These are phyloP conservation scores for Goffeauzyma gilvescens DNA, from an alignment of 768 basidiomycete species.

Conservation along the genomic window DNA sequence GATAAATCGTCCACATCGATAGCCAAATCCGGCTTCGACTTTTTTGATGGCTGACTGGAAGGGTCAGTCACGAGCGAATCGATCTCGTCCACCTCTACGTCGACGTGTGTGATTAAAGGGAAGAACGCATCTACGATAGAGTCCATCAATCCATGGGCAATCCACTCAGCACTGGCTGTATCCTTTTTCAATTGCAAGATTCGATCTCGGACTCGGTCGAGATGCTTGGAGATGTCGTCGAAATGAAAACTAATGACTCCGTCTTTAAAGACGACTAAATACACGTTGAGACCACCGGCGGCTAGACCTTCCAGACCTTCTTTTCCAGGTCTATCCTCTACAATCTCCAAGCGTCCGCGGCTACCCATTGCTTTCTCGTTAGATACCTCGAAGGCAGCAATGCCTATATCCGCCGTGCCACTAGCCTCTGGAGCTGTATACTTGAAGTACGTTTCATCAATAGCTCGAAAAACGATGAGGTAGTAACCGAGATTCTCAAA, in stretches of 20 bases:
- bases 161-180: constrained; percentile 49
- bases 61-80: constrained; percentile 46
- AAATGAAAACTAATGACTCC: constrained; percentile 72
- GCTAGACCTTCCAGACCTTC: constrained; percentile 37
- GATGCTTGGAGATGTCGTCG: constrained; percentile 72
- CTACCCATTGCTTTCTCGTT: constrained; percentile 4
- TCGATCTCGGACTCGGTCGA: constrained; percentile 52
- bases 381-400: background rate
- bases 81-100: constrained; percentile 57
- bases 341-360: constrained; percentile 32
- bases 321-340: constrained; percentile 35
- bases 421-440: constrained; percentile 25
- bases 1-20: no score
- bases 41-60: constrained; percentile 16
- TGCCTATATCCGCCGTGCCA: background rate
- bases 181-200: constrained; percentile 44
- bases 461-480: constrained; percentile 67
- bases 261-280: constrained; percentile 69
- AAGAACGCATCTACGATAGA: constrained; percentile 89
- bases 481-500: constrained; percentile 81
- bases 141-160: constrained; percentile 77
- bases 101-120: constrained; percentile 53
- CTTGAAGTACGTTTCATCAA: constrained; percentile 42
- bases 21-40: background rate
- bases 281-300: constrained; percentile 65